Percentiles rank a stretch among this genome's conserved stretches.
Evolutionary conservation across 2,329 filamentous ascomycete genomes (phyloP).

Genomic region (Metarhizium humberi): DNA sequence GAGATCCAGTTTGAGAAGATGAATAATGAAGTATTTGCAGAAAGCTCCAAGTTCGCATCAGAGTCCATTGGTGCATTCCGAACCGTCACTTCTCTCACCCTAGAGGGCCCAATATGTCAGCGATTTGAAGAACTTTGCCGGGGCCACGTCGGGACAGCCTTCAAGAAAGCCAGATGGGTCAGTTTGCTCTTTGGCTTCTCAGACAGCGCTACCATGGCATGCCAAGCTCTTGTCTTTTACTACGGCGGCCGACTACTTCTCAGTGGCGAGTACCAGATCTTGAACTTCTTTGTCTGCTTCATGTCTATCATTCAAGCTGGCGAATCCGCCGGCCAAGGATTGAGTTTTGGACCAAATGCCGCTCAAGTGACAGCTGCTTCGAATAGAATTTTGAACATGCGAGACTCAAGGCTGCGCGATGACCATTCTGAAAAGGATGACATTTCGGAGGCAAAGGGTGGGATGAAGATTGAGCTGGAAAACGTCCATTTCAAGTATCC

Average conservation of each 20-base stretch:
- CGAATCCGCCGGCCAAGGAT: slow-evolving; percentile 56
- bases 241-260: slow-evolving; percentile 54
- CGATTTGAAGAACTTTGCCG: slow-evolving; percentile 52
- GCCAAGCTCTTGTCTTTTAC: slow-evolving; percentile 57
- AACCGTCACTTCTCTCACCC: slow-evolving; percentile 60
- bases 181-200: slow-evolving; percentile 60
- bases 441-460: slow-evolving; percentile 37
- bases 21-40: slow-evolving; percentile 58
- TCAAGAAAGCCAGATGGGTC: slow-evolving; percentile 50
- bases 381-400: slow-evolving; percentile 47
- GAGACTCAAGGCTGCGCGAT: slow-evolving; percentile 32
- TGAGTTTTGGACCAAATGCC: slow-evolving; percentile 57
- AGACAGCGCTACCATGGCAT: slow-evolving; percentile 54
- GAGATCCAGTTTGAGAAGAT: slow-evolving; percentile 61
- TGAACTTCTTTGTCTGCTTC: slow-evolving; percentile 48
- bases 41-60: slow-evolving; percentile 65
- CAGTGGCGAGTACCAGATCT: slow-evolving; percentile 34
- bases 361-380: slow-evolving; percentile 50
- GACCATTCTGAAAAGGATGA: slow-evolving; percentile 17
- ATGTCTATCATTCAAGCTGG: slow-evolving; percentile 59
- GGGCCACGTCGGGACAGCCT: slow-evolving; percentile 50
- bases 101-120: slow-evolving; percentile 55
- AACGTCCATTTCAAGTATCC: slow-evolving; percentile 54
- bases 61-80: slow-evolving; percentile 67
- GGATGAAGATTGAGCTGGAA: slow-evolving; percentile 46